These are phyloP conservation scores for Cyberlindnera bimundalis DNA, from an alignment of 805 yeast genomes.

Conservation along the genomic window DNA sequence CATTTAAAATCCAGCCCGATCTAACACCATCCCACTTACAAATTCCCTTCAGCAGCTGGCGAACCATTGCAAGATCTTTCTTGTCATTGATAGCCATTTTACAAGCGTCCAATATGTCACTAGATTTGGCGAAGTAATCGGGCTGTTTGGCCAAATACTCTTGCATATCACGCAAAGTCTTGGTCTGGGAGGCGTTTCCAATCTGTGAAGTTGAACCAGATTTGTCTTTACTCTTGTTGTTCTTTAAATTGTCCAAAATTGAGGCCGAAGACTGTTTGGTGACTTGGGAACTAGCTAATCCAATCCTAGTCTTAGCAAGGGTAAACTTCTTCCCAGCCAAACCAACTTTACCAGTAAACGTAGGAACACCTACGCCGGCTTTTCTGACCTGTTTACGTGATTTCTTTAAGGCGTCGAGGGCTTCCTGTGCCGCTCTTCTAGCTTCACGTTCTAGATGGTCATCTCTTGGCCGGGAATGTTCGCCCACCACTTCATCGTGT, in stretches of 20 bases:
- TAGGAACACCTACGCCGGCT: slow-evolving; percentile 71
- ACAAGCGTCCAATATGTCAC: slow-evolving; percentile 40
- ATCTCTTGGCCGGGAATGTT: slow-evolving; percentile 34
- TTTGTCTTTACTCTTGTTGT: slow-evolving; percentile 29
- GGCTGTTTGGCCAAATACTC: slow-evolving; percentile 36
- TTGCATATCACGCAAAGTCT: slow-evolving; percentile 37
- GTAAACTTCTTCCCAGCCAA: slow-evolving; percentile 59
- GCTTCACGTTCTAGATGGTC: slow-evolving; percentile 57
- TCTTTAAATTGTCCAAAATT: slow-evolving; percentile 46
- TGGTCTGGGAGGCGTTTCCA: slow-evolving; percentile 9
- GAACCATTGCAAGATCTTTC: slow-evolving; percentile 53
- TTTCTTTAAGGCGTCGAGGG: slow-evolving; percentile 52
- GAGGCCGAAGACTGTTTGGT: slow-evolving; percentile 40
- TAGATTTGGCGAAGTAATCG: slow-evolving; percentile 44
- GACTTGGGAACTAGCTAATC: slow-evolving; percentile 13
- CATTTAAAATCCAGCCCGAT: slow-evolving; percentile 64
- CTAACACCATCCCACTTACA: slow-evolving; percentile 60
- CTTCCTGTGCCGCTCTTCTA: slow-evolving; percentile 48
- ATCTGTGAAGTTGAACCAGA: neutral
- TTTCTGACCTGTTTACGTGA: slow-evolving; percentile 44
- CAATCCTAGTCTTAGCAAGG: slow-evolving; percentile 9
- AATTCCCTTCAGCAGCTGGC: slow-evolving; percentile 66
- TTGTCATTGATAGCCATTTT: slow-evolving; percentile 41
- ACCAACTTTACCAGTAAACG: slow-evolving; percentile 96
- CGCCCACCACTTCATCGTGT: slow-evolving; percentile 73